A percentile compares a stretch with the other conserved stretches of the same genome.
phyloP scores from a whole-genome alignment of 148 eudicot genomes.

The Rhododendron kiyosumense region DNA sequence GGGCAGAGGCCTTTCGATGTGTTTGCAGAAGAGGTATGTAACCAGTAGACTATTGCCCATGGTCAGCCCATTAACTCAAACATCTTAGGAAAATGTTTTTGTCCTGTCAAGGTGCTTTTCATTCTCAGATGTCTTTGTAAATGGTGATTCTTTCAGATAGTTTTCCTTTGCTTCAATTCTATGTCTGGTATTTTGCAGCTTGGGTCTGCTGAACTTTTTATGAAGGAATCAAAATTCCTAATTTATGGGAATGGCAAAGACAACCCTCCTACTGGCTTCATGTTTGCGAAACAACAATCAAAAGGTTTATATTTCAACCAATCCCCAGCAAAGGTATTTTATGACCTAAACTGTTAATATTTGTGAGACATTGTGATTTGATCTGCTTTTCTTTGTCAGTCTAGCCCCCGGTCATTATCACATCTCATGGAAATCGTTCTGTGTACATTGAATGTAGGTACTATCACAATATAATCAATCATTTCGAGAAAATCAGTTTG shows the following conservation, averaged over 20 bases:
- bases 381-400: background rate
- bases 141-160: background rate
- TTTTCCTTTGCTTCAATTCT: background rate
- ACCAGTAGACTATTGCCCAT: background rate
- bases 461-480: background rate
- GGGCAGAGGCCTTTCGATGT: slow-evolving; percentile 94
- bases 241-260: slow-evolving; percentile 79
- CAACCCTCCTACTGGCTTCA: slow-evolving; percentile 84
- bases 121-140: background rate
- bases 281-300: slow-evolving; percentile 82
- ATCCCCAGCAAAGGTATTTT: slow-evolving; percentile 78
- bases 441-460: background rate
- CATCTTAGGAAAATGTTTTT: background rate
- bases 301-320: slow-evolving; percentile 90
- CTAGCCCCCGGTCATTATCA: background rate
- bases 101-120: background rate
- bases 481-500: background rate
- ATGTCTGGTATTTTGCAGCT: slow-evolving; percentile 48
- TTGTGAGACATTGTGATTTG: background rate
- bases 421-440: background rate
- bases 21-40: slow-evolving; percentile 69
- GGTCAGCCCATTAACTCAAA: background rate
- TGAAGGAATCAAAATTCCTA: slow-evolving; percentile 77
- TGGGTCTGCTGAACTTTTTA: slow-evolving; percentile 82
- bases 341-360: background rate